Evolutionary conservation across 2,329 filamentous ascomycete species (phyloP).

Genomic region (Trichoderma pleuroti): DNA sequence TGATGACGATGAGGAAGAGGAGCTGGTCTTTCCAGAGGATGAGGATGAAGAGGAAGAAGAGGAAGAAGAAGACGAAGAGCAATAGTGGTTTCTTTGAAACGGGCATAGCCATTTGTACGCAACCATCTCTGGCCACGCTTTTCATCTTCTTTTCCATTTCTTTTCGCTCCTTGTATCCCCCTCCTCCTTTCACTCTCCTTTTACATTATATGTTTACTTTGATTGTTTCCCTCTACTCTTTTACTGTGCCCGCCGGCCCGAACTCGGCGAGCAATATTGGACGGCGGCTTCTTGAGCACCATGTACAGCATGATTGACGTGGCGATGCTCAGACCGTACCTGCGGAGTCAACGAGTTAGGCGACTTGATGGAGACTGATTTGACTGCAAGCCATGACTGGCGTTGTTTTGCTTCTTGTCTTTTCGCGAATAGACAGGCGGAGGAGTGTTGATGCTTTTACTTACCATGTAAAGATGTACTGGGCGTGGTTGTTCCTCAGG

Average conservation of each 20-base stretch:
- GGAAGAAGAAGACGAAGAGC: conserved; percentile 16
- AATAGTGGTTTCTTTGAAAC: conserved; percentile 26
- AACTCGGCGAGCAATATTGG: conserved; percentile 68
- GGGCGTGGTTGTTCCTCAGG: conserved; percentile 90
- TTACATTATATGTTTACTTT: background rate
- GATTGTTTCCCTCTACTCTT: too few species aligned
- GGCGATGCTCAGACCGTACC: conserved; percentile 80
- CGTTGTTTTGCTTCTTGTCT: background rate
- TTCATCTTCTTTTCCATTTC: background rate
- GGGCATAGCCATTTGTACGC: conserved; percentile 24
- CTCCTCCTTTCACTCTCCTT: background rate
- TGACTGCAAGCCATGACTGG: background rate
- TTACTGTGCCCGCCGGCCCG: conserved; percentile 72
- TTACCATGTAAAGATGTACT: conserved; percentile 99
- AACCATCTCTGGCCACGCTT: background rate
- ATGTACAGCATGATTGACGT: conserved; percentile 96
- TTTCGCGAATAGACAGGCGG: background rate
- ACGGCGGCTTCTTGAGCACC: conserved; percentile 82
- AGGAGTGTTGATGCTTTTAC: conserved; percentile 29
- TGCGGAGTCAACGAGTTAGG: conserved; percentile 35
- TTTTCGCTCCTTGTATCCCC: background rate
- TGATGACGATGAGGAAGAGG: background rate
- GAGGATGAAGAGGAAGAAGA: background rate
- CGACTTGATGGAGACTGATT: background rate
- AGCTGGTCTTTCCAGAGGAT: conserved; percentile 10